Evolutionary conservation across 805 yeast species (phyloP), one percentile per base, ranked within the genome.

Genomic region (Nakazawaea populi): DNA sequence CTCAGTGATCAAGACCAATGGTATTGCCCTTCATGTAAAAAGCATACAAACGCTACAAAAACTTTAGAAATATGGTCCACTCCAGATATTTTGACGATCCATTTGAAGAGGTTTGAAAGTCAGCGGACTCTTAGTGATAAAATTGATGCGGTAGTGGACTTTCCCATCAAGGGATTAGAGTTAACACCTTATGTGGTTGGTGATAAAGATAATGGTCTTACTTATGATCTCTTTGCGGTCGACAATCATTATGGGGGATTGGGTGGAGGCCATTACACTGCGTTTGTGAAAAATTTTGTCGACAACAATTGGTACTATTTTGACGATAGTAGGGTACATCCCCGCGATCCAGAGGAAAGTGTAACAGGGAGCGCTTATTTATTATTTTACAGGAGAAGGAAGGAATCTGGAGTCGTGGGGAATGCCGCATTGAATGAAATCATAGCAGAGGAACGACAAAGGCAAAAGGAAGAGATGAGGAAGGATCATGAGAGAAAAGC

Each of bases 211-310:
- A 62, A 32, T 53, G 61, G 59, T 4, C 50, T 56, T 42, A 62
- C 87, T 1, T 92, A 92, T 66, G 98, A 94, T 63, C 71, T 94
- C 55, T 75, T 88, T 59, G 98, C 94, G 0, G 97, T 94, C 27
- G 98, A 91, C 64, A 94, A 92, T 64, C 99, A 94, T 63, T 90
- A 76, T 64, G 99, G 98, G 47, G 97, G 97, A 0, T 72, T 92
- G 18, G 97, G 98, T 0, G 98, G 98, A 4, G 98, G 99, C 1
- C 98, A 94, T 70, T 92, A 94, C 66, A 94, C 99, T 1, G 87
- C 98, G 0, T 85, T 82, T 60, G 96, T 80, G 0, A 86, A 85
- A 64, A 91, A 91, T 61, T 84, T 81, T 64, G 73, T 80, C 42
- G 95, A 88, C 60, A 70, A 70, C 24, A 74, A 80, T 52, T 94